These are phyloP conservation scores for Phytophthora capsici DNA, from an alignment of 352 stramenopile genomes.

Conservation along the genomic window DNA sequence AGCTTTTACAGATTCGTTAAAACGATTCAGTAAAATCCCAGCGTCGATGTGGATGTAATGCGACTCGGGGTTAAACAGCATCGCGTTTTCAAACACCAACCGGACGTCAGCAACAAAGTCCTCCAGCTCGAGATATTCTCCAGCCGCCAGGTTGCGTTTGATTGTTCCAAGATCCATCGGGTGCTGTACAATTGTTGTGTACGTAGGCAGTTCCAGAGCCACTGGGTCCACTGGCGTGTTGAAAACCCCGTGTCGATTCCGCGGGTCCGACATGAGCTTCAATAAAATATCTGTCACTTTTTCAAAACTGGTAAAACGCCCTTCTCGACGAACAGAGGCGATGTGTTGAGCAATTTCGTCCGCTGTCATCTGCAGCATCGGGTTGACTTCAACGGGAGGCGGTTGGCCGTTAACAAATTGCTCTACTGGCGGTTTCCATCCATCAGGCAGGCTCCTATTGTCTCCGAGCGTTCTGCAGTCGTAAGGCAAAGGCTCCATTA, in stretches of 20 bases:
- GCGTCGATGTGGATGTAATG: conserved; percentile 86
- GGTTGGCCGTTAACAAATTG: conserved; percentile 2
- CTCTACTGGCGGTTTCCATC: conserved; percentile 30
- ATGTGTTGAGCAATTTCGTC: conserved; percentile 70
- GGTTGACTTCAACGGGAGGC: conserved; percentile 46
- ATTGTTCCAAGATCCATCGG: conserved; percentile 95
- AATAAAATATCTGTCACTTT: conserved; percentile 67
- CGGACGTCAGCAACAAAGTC: conserved; percentile 83
- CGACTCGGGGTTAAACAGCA: conserved; percentile 80
- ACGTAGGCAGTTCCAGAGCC: conserved; percentile 72
- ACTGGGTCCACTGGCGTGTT: conserved; percentile 80
- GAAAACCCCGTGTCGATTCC: conserved; percentile 78
- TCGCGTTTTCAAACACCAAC: conserved; percentile 92
- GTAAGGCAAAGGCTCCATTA: conserved; percentile 44
- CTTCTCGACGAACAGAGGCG: conserved; percentile 67
- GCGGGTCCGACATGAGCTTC: conserved; percentile 76
- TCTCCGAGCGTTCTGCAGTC: conserved; percentile 44
- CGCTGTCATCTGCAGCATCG: conserved; percentile 65
- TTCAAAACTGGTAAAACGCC: conserved; percentile 67
- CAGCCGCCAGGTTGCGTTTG: conserved; percentile 78
- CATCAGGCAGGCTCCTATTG: conserved; percentile 66
- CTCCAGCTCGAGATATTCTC: conserved; percentile 84
- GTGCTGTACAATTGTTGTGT: conserved; percentile 67
- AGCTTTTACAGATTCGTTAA: conserved; percentile 65
- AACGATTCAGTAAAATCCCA: conserved; percentile 60